These are phyloP conservation scores for Candida sp. DNA, from an alignment of 1,139 yeast genomes.

Conservation along the genomic window DNA sequence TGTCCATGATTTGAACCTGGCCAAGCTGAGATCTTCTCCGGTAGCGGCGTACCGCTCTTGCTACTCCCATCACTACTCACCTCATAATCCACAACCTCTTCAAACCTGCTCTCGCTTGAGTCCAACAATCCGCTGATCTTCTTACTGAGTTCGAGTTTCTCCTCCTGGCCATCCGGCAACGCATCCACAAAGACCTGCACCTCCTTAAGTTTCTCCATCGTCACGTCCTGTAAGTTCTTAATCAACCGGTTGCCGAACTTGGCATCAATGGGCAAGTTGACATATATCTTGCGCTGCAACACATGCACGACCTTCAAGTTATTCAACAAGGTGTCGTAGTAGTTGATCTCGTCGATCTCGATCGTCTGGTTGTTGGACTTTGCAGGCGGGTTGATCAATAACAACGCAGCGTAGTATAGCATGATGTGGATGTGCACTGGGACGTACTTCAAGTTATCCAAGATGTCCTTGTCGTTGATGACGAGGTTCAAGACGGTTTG, in stretches of 20 bases:
- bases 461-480: conserved; percentile 61
- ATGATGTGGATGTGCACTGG: conserved; percentile 76
- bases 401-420: conserved; percentile 69
- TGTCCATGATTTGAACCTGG: conserved; percentile 73
- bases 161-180: conserved; percentile 8
- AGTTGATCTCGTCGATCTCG: conserved; percentile 18
- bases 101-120: conserved; percentile 16
- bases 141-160: conserved; percentile 9
- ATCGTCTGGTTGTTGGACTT: conserved; percentile 24
- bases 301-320: conserved; percentile 38
- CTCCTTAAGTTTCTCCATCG: conserved; percentile 37
- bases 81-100: conserved; percentile 21
- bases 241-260: conserved; percentile 55
- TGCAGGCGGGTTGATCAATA: conserved; percentile 54
- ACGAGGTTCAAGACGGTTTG: conserved; percentile 64
- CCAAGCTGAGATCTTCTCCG: conserved; percentile 62
- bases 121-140: conserved; percentile 12
- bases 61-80: conserved; percentile 22
- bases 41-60: conserved; percentile 35
- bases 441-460: conserved; percentile 60
- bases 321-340: conserved; percentile 25
- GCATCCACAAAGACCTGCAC: conserved; percentile 14
- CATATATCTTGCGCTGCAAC: conserved; percentile 45
- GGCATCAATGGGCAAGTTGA: conserved; percentile 58
- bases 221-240: conserved; percentile 45